Evolutionary conservation across 345 rosid species (phyloP).

Genomic region (Lumnitzera racemosa): DNA sequence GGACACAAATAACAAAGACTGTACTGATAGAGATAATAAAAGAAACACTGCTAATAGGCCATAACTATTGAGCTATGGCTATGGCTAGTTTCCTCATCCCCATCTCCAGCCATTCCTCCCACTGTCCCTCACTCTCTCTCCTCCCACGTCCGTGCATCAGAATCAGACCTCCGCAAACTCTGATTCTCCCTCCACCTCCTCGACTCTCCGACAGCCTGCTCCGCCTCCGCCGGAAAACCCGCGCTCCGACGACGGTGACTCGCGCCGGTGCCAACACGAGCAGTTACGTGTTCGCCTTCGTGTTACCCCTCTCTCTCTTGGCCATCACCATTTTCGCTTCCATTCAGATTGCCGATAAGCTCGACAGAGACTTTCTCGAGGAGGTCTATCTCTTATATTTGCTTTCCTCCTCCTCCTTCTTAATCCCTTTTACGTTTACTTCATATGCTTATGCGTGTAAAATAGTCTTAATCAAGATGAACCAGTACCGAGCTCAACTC

Average conservation of each 20-base stretch:
- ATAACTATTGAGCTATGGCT: too few species aligned
- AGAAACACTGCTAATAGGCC: too few species aligned
- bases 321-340: slow-evolving; percentile 61
- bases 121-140: slow-evolving; percentile 10
- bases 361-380: slow-evolving; percentile 60
- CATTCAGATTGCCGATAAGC: slow-evolving; percentile 55
- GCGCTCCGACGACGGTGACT: slow-evolving; percentile 39
- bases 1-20: too few species aligned
- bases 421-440: too few species aligned
- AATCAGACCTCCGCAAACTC: slow-evolving; percentile 6
- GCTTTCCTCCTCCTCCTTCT: neutral
- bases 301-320: slow-evolving; percentile 63
- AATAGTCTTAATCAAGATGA: too few species aligned
- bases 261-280: slow-evolving; percentile 56
- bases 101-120: slow-evolving; percentile 1
- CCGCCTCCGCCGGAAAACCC: slow-evolving; percentile 13
- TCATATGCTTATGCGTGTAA: too few species aligned
- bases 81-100: too few species aligned
- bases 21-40: too few species aligned
- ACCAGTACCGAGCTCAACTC: too few species aligned
- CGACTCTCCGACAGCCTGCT: slow-evolving; percentile 10
- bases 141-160: slow-evolving; percentile 7
- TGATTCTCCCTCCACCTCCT: slow-evolving; percentile 1
- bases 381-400: slow-evolving; percentile 40
- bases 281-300: slow-evolving; percentile 58